phyloP scores from a whole-genome alignment of 495 filamentous ascomycete genomes.

The Penicillium maclennaniae region DNA sequence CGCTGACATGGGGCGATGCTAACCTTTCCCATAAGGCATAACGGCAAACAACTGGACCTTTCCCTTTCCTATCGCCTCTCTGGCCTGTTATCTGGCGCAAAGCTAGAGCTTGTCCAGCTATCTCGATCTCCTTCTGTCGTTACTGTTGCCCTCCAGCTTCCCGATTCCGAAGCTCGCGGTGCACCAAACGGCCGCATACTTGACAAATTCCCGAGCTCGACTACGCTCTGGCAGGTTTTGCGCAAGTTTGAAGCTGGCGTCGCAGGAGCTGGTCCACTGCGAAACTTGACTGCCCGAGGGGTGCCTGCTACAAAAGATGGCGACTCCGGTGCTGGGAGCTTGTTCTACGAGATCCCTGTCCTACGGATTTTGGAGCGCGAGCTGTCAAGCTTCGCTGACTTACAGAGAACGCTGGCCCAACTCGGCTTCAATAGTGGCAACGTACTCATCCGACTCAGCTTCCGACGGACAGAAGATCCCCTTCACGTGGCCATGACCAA shows the following conservation, averaged over 20 bases:
- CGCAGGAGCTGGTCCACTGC: slow-evolving; percentile 49
- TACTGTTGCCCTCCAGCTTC: slow-evolving; percentile 78
- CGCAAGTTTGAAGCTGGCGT: slow-evolving; percentile 78
- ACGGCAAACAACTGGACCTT: slow-evolving; percentile 78
- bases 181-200: slow-evolving; percentile 59
- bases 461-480: slow-evolving; percentile 69
- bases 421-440: slow-evolving; percentile 81
- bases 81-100: slow-evolving; percentile 79
- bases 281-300: slow-evolving; percentile 77
- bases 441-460: slow-evolving; percentile 71
- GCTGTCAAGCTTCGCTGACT: slow-evolving; percentile 66
- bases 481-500: slow-evolving; percentile 81
- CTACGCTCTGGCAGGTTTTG: slow-evolving; percentile 80
- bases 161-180: slow-evolving; percentile 57
- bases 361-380: slow-evolving; percentile 76
- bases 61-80: slow-evolving; percentile 82
- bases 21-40: slow-evolving; percentile 51
- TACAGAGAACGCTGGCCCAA: slow-evolving; percentile 85
- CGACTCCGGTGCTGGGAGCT: slow-evolving; percentile 58
- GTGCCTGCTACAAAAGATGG: slow-evolving; percentile 54
- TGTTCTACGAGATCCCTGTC: slow-evolving; percentile 85
- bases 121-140: slow-evolving; percentile 80
- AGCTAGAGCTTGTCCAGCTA: slow-evolving; percentile 83
- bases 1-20: slow-evolving; percentile 1
- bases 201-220: slow-evolving; percentile 80